Evolutionary conservation across 108 stramenopile species (phyloP).

Genomic region (Pseudonitzschia delicatissima): DNA sequence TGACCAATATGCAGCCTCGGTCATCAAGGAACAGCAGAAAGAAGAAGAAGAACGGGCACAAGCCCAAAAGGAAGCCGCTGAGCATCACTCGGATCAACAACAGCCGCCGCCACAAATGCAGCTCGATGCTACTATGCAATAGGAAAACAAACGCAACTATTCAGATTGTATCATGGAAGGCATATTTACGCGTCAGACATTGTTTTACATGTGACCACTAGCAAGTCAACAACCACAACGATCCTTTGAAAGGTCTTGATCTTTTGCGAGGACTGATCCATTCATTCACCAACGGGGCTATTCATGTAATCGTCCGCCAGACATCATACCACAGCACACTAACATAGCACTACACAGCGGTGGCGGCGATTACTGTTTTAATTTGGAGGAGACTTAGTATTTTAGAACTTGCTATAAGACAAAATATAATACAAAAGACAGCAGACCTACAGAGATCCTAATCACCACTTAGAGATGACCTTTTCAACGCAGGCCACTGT

Average conservation of each 20-base stretch:
- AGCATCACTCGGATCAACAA: not conserved
- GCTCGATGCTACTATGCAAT: not conserved
- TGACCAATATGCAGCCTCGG: conserved; percentile 83
- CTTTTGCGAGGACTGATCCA: not conserved
- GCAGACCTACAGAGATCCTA: too few relatives aligned
- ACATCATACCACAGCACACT: too few relatives aligned
- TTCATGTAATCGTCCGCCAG: too few relatives aligned
- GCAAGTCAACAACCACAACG: not conserved
- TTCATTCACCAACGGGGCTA: not conserved
- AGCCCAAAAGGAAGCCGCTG: not conserved
- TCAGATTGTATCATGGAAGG: not conserved
- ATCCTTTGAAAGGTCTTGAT: too few relatives aligned
- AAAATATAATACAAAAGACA: too few relatives aligned
- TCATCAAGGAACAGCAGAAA: conserved; percentile 83
- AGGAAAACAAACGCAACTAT: not conserved
- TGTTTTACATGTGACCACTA: not conserved
- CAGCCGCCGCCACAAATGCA: not conserved
- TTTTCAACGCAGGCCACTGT: too few relatives aligned
- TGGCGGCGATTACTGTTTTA: too few relatives aligned
- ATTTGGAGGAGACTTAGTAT: too few relatives aligned
- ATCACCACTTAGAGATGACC: too few relatives aligned
- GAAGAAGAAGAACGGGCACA: conserved; percentile 36
- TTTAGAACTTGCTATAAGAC: too few relatives aligned
- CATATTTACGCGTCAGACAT: not conserved
- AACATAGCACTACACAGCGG: too few relatives aligned